Evolutionary conservation across 1,139 yeast genomes (phyloP), one percentile per base, ranked within the genome.

Genomic region (Suhomyces coccinellae): DNA sequence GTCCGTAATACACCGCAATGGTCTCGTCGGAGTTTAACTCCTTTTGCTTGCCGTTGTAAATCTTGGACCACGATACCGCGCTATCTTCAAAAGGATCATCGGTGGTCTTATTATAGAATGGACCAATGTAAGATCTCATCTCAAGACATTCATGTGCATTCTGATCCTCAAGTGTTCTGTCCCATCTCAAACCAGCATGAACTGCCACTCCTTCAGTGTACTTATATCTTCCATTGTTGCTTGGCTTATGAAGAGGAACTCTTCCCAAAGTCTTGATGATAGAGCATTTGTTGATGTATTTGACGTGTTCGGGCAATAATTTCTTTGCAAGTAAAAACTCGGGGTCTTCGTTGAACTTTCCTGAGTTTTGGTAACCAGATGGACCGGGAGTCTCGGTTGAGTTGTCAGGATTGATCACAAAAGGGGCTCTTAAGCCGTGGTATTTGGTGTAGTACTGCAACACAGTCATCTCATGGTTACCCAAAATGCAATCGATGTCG

Each of bases 391-490:
- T 27, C 11, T 39, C 45, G 20, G 34, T 36, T 15, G 27, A 17
- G 28, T 44, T 45, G 26, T 34, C 47, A 6, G 39, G 52, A n/a
- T 16, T 12, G 26, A 20, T 16, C 34, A 61, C 60, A 22, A 28
- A 43, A 2, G 78, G 78, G 15, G 62, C 54, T 4, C 62, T 66
- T 35, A 83, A 63, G 5, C 78, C 73, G 55, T 82, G 88, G 56
- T 73, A 77, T 40, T 69, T 71, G 1, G 86, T 80, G 57, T 87
- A 87, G 56, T 82, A 66, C 45, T 79, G 73, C 51, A 87, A 57
- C 14, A 84, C 76, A 51, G 79, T 81, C 54, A 83, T 75, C 61
- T 91, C 98, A 63, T 91, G 97, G 67, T 91, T 91, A 0, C 98
- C 98, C 51, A 95, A 67, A 3, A 91, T 81, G 62, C 96, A 90